phyloP scores from a whole-genome alignment of 805 yeast genomes.

The Candida peoriensis region DNA sequence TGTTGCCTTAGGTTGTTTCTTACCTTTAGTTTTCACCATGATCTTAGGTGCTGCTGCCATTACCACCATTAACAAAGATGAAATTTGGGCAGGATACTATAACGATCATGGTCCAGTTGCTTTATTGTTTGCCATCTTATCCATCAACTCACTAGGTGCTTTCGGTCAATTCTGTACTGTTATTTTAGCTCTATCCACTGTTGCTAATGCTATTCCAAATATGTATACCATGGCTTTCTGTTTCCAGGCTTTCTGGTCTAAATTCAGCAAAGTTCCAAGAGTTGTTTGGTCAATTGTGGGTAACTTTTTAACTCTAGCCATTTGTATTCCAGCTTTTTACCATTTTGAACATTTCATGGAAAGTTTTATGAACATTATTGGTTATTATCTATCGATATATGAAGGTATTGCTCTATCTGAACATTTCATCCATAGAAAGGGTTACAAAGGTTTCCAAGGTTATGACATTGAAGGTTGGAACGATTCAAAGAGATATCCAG shows the following conservation, averaged over 20 bases:
- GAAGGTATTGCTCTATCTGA: conserved; percentile 68
- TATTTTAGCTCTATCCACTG: conserved; percentile 74
- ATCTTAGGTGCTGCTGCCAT: conserved; percentile 83
- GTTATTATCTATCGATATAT: conserved; percentile 86
- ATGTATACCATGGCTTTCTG: conserved; percentile 86
- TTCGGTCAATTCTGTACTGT: conserved; percentile 90
- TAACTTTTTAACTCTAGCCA: conserved; percentile 71
- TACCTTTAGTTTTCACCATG: conserved; percentile 69
- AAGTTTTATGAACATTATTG: conserved; percentile 86
- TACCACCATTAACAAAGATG: conserved; percentile 50
- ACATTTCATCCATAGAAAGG: conserved; percentile 72
- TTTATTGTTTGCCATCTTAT: conserved; percentile 70
- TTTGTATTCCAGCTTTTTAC: conserved; percentile 85
- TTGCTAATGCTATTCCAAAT: conserved; percentile 89
- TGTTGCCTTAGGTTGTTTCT: conserved; percentile 55
- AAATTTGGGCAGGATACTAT: conserved; percentile 45
- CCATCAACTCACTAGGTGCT: conserved; percentile 73
- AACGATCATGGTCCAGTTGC: conserved; percentile 66
- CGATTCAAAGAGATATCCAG: conserved; percentile 54
- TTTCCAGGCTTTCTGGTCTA: conserved; percentile 78
- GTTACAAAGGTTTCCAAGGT: conserved; percentile 50
- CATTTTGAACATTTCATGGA: conserved; percentile 65
- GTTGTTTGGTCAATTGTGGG: conserved; percentile 75
- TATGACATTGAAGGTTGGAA: conserved; percentile 62
- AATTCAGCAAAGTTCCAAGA: conserved; percentile 71